Percentiles rank a stretch among this genome's conserved stretches.
Conservation (phyloP, 140 eudicot genomes). For the Oenanthe javanica region DNA sequence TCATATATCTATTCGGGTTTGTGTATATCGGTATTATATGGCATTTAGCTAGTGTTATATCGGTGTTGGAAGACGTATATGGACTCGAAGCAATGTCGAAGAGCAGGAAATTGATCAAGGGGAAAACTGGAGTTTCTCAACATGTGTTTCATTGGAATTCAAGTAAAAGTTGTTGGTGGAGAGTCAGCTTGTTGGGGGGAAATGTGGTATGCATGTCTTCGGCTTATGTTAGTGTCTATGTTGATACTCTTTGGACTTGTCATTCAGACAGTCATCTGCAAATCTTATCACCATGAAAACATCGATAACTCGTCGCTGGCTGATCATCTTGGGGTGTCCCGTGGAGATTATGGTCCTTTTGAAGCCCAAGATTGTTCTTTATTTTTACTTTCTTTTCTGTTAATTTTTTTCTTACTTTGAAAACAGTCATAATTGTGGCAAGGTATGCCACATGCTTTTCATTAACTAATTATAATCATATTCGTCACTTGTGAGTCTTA, state of each 20-base stretch:
- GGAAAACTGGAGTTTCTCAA: conserved; percentile 30
- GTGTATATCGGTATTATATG: conserved; percentile 33
- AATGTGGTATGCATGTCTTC: conserved; percentile 16
- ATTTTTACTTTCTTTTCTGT: background rate
- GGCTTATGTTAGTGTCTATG: conserved; percentile 22
- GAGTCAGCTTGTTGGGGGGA: conserved; percentile 11
- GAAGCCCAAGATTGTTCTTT: conserved; percentile 23
- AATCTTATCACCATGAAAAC: conserved; percentile 39
- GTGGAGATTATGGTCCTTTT: conserved; percentile 44
- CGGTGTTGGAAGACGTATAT: conserved; percentile 40
- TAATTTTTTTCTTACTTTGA: background rate
- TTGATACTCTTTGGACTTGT: conserved; percentile 29
- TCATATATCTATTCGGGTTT: conserved; percentile 20
- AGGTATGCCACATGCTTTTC: too few species aligned
- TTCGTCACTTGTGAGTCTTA: too few species aligned
- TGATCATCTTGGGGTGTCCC: conserved; percentile 45
- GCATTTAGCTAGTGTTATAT: conserved; percentile 43
- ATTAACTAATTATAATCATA: too few species aligned
- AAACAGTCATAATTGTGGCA: background rate
- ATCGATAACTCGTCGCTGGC: conserved; percentile 41
- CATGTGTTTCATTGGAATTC: conserved; percentile 28
- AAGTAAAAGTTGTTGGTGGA: conserved; percentile 24
- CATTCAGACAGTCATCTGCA: conserved; percentile 43
- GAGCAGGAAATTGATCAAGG: conserved; percentile 41
- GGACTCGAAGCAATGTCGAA: conserved; percentile 43